Conservation (phyloP, 176 grass and related monocot genomes). For the Avena eriantha region DNA sequence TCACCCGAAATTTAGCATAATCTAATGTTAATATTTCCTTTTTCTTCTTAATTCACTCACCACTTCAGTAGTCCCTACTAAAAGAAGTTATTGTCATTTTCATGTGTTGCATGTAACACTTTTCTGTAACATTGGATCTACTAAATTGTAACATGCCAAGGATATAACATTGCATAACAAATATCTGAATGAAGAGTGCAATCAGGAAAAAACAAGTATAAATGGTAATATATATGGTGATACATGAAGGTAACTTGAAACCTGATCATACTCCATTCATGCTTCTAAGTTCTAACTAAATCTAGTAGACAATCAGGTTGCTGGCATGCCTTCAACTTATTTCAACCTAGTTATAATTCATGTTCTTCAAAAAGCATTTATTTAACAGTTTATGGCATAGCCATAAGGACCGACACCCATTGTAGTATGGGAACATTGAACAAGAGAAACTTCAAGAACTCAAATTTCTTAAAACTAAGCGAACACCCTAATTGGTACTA, state of each 20-base stretch:
- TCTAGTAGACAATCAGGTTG: background rate
- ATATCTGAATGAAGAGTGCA: too few species aligned
- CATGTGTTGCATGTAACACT: background rate
- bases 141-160: conserved; percentile 2
- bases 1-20: background rate
- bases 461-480: background rate
- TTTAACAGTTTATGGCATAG: background rate
- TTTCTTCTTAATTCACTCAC: too few species aligned
- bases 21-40: background rate
- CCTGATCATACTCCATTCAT: background rate
- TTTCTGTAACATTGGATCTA: background rate
- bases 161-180: too few species aligned
- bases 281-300: background rate
- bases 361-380: background rate
- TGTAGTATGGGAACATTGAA: background rate
- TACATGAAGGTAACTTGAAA: too few species aligned
- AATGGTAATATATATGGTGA: too few species aligned
- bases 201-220: too few species aligned
- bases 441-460: background rate
- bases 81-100: background rate
- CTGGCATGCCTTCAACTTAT: background rate
- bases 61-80: background rate
- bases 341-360: background rate
- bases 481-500: background rate
- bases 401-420: background rate